These are phyloP conservation scores for Onygenales sp. DNA, from an alignment of 2,329 filamentous ascomycete genomes.

Conservation along the genomic window DNA sequence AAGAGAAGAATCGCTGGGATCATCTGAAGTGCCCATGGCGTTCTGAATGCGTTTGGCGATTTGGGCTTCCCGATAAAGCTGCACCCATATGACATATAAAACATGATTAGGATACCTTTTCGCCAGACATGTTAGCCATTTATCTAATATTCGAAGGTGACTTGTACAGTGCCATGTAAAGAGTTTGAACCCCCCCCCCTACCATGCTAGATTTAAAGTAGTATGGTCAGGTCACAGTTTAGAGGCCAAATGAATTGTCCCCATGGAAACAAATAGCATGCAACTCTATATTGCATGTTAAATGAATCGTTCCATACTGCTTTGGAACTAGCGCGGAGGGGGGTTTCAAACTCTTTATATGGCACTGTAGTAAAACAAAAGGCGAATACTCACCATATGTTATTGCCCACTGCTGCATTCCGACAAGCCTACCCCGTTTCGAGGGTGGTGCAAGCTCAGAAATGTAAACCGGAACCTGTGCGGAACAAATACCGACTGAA, in stretches of 20 bases:
- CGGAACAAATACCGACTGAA: conserved; percentile 30
- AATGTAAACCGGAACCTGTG: conserved; percentile 31
- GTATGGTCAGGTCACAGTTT: not conserved
- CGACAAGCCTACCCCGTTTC: conserved; percentile 32
- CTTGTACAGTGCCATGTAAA: conserved; percentile 5
- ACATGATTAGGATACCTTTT: conserved; percentile 33
- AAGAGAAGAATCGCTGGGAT: conserved; percentile 50
- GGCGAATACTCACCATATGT: conserved; percentile 21
- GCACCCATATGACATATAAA: conserved; percentile 32
- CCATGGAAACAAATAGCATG: too few species aligned
- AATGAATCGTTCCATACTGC: too few species aligned
- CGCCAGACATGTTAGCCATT: conserved; percentile 18
- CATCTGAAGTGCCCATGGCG: conserved; percentile 56
- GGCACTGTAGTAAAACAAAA: conserved; percentile 5
- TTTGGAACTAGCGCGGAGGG: too few species aligned
- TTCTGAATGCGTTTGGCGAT: conserved; percentile 42
- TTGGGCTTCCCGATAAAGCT: conserved; percentile 18
- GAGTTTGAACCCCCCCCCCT: too few species aligned
- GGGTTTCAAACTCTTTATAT: too few species aligned
- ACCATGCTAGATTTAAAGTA: too few species aligned
- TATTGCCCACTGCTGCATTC: conserved; percentile 32
- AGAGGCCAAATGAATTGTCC: conserved; percentile 12
- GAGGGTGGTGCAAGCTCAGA: conserved; percentile 31
- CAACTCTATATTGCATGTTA: too few species aligned
- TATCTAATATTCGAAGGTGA: conserved; percentile 17